Base-by-base conservation (phyloP, 805 yeast species). In the Saccharomyces eubayanus region DNA sequence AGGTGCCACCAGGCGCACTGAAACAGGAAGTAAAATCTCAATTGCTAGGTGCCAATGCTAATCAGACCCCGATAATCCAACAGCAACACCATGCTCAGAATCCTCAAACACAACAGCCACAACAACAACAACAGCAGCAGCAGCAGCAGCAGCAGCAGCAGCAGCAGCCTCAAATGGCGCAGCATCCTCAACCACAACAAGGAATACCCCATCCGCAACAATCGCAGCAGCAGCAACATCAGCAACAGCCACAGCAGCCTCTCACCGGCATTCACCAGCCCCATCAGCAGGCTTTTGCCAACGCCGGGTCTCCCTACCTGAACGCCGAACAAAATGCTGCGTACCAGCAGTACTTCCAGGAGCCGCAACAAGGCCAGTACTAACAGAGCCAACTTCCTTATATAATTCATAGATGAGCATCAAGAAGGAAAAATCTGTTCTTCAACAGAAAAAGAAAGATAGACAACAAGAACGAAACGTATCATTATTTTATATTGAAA, bases 301-400 rank as follows among this genome's bases (percentile, higher is more conserved):
- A 59, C 47, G 52, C 62, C 6, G 56, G 62, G 10, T 51, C 57
- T 10, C 57, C 61, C 14, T 80, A 77, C 59, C 69, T 78, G 57
- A 80, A 77, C 59, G 78, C 79, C 49, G 81, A 79, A 51, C 78
- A 75, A 59, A 74, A 77, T 54, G 78, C 78, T 58, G 85, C 81
- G 51, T 82, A 83, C 61, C 83, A 82, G 68, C 85, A 81, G 59
- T 83, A 82, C 68, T 81, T 83, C 64, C 77, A 79, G 59, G 79
- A 77, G 66, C 76, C 78, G 54, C 85, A 80, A 66, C 85, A 79
- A 67, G 79, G 77, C 62, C 84, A 81, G 66, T 79, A 71, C 57
- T 72, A 57, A 62, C 46, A 24, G 16, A 16, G 16, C 16, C 43
- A 21, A 5, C 20, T 16, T 36, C 43, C 43, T 21, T 48, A n/a